phyloP scores from a whole-genome alignment of 208 protist genomes.

The Kentomonas sorsogonicus region DNA sequence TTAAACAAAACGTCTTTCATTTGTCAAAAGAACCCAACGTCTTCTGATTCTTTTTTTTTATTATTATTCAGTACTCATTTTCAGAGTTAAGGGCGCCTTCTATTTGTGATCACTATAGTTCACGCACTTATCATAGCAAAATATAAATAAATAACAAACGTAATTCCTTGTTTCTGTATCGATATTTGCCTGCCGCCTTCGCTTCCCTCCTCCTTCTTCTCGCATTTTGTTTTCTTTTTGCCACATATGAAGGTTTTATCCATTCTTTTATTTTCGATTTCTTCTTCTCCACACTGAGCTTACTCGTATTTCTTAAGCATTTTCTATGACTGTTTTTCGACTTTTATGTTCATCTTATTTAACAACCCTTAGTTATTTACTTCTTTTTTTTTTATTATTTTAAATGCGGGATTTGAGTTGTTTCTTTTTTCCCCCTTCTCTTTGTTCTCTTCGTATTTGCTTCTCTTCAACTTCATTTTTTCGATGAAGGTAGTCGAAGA shows the following conservation, averaged over 20 bases:
- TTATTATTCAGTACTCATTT: background rate
- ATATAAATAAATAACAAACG: background rate
- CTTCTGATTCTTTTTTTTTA: slow-evolving; percentile 4
- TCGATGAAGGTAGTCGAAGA: too few relatives aligned
- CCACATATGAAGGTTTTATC: background rate
- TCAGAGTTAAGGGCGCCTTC: background rate
- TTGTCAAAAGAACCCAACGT: background rate
- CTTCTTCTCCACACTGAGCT: too few relatives aligned
- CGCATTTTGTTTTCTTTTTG: background rate
- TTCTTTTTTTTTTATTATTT: slow-evolving; percentile 4
- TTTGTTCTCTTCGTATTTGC: background rate
- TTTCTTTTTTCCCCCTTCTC: background rate
- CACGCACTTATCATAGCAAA: too few relatives aligned
- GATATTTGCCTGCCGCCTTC: too few relatives aligned
- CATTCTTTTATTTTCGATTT: slow-evolving; percentile 8
- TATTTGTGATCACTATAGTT: too few relatives aligned
- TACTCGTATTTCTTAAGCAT: too few relatives aligned
- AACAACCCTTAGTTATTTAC: background rate
- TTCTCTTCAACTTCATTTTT: too few relatives aligned
- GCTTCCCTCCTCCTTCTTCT: background rate
- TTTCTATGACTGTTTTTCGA: too few relatives aligned
- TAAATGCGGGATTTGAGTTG: background rate
- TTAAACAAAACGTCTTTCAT: background rate
- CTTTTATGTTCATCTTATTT: slow-evolving; percentile 8
- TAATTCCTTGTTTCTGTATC: background rate